phyloP scores from a whole-genome alignment of 2,329 filamentous ascomycete genomes.

The Hypoxylon sp. region DNA sequence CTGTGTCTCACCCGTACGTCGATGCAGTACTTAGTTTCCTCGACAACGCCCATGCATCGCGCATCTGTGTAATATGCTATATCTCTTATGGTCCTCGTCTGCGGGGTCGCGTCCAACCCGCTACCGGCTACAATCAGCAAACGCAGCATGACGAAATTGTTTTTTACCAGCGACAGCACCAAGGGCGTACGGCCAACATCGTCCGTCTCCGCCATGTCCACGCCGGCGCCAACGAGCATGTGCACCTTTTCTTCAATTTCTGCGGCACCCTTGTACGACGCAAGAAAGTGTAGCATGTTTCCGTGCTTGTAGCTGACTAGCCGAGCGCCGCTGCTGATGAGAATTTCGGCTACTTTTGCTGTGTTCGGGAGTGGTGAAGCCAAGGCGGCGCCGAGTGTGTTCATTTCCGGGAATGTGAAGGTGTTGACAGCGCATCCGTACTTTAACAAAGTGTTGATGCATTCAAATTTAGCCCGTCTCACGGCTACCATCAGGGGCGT shows the following conservation, averaged over 20 bases:
- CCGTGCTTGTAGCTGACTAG: neutral
- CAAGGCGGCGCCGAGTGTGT: no score
- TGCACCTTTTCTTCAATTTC: slow-evolving; percentile 12
- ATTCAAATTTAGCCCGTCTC: neutral
- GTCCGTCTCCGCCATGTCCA: neutral
- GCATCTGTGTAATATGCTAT: neutral
- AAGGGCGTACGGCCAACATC: neutral
- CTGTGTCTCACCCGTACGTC: slow-evolving; percentile 8
- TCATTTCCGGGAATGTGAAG: no score
- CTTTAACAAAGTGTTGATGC: neutral
- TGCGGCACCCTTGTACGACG: rapidly evolving
- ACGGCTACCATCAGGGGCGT: slow-evolving; percentile 6
- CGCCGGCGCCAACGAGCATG: slow-evolving; percentile 1
- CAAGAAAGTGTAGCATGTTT: neutral
- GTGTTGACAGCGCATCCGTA: slow-evolving; percentile 12
- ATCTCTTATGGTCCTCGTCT: rapidly evolving
- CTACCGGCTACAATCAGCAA: slow-evolving; percentile 17
- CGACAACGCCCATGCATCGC: slow-evolving; percentile 3
- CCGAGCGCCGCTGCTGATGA: slow-evolving; percentile 4
- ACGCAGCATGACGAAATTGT: slow-evolving; percentile 2
- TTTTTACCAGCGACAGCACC: neutral
- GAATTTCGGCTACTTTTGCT: neutral
- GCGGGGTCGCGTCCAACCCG: neutral
- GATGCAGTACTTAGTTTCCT: neutral
- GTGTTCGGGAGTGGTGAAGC: neutral